phyloP scores from a whole-genome alignment of 805 yeast genomes.

The Saccharomycopsis sp. region DNA sequence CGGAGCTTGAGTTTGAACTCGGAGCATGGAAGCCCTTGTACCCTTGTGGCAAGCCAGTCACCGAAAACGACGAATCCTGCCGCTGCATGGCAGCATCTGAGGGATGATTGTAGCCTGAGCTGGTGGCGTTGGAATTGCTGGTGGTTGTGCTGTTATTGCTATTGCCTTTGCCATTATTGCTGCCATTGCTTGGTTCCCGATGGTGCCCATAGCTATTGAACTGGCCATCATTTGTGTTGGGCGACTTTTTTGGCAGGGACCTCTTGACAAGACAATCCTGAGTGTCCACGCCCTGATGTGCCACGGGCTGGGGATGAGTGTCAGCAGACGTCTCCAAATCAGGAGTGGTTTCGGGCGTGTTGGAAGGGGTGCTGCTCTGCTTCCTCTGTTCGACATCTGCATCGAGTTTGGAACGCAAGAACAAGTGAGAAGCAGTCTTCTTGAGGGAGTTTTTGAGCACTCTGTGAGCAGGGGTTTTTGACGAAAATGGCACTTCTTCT shows the following conservation, averaged over 20 bases:
- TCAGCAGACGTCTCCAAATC: no score
- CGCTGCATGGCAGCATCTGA: slow-evolving; percentile 2
- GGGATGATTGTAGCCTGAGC: not conserved
- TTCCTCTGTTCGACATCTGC: no score
- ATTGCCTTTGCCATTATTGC: not conserved
- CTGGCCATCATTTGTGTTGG: not conserved
- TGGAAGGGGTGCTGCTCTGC: no score
- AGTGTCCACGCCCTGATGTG: slow-evolving; percentile 1
- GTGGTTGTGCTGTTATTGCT: not conserved
- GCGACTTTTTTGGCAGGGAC: not conserved
- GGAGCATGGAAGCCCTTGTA: slow-evolving; percentile 19
- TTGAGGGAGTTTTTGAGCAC: slow-evolving; percentile 8
- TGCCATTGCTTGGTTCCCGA: not conserved
- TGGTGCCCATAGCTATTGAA: not conserved
- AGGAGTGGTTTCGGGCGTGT: no score
- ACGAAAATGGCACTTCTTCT: not conserved
- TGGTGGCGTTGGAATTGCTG: not conserved
- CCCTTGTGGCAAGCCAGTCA: slow-evolving; percentile 1
- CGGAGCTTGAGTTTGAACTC: not conserved
- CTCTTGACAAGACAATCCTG: not conserved
- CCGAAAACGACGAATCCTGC: not conserved
- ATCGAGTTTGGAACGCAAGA: slow-evolving; percentile 7
- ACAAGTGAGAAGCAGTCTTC: slow-evolving; percentile 19
- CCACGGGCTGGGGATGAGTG: no score
- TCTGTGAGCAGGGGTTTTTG: not conserved